Percentiles rank a stretch among this genome's conserved stretches.
These are phyloP conservation scores for Lophium mytilinum DNA, from an alignment of 495 filamentous ascomycete species.

Conservation along the genomic window DNA sequence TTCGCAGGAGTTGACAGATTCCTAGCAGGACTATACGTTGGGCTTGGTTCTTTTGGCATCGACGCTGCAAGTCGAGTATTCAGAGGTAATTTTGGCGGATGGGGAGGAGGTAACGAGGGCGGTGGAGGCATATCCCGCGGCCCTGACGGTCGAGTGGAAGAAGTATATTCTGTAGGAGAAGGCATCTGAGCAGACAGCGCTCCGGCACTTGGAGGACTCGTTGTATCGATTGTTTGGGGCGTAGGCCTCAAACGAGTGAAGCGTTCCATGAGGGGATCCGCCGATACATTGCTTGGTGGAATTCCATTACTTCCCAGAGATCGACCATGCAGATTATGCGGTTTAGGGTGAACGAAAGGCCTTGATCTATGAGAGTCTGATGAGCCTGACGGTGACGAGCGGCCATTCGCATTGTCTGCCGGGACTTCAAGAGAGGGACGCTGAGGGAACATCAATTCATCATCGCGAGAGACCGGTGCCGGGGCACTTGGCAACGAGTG, in stretches of 20 bases:
- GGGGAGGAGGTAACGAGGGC: constrained; percentile 28
- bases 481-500: constrained; percentile 27
- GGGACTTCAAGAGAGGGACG: constrained; percentile 5
- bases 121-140: constrained; percentile 51
- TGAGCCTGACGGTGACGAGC: not conserved
- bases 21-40: constrained; percentile 71
- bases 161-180: constrained; percentile 32
- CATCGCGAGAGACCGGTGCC: constrained; percentile 2
- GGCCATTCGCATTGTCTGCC: constrained; percentile 1
- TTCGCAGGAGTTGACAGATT: constrained; percentile 46
- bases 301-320: constrained; percentile 26
- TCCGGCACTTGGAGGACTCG: not conserved
- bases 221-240: constrained; percentile 14
- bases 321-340: constrained; percentile 51
- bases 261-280: constrained; percentile 45
- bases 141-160: constrained; percentile 39
- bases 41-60: constrained; percentile 72
- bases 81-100: constrained; percentile 50
- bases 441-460: constrained; percentile 19
- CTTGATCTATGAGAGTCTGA: constrained; percentile 29
- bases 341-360: constrained; percentile 56
- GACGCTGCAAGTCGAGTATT: constrained; percentile 41
- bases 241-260: constrained; percentile 50
- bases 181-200: constrained; percentile 30
- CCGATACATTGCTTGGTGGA: constrained; percentile 6